phyloP scores from a whole-genome alignment of 2,329 filamentous ascomycete genomes.

The Didymella glomerata region DNA sequence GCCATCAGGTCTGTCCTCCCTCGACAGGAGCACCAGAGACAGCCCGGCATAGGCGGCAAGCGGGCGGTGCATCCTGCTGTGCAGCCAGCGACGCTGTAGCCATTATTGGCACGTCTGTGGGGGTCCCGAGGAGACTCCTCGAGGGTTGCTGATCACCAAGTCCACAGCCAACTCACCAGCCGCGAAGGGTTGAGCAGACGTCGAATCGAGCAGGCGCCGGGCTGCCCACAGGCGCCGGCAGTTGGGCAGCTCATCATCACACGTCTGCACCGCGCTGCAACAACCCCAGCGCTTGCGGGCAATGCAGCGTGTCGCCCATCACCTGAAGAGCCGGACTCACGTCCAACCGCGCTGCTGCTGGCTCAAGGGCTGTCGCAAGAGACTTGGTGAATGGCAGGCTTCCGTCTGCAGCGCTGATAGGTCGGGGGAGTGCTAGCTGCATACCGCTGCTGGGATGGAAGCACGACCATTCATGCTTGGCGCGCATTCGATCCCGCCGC shows the following conservation, averaged over 20 bases:
- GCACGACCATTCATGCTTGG: slow-evolving; percentile 21
- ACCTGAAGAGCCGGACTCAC: slow-evolving; percentile 1
- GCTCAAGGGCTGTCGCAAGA: slow-evolving; percentile 9
- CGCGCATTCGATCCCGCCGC: slow-evolving; percentile 21
- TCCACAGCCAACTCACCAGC: background rate
- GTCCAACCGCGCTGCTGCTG: slow-evolving; percentile 13
- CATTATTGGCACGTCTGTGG: slow-evolving; percentile 2
- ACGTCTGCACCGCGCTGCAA: background rate
- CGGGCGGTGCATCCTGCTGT: slow-evolving; percentile 3
- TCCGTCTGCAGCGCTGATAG: slow-evolving; percentile 2
- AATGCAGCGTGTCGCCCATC: slow-evolving; percentile 18
- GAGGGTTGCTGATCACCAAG: background rate
- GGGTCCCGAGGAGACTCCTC: background rate
- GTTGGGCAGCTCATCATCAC: background rate
- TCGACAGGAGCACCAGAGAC: slow-evolving; percentile 5
- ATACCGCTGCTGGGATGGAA: slow-evolving; percentile 20
- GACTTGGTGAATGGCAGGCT: slow-evolving; percentile 10
- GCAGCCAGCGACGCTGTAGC: slow-evolving; percentile 13
- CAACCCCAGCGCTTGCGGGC: slow-evolving; percentile 14
- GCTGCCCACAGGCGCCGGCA: no score
- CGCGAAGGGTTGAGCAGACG: slow-evolving; percentile 3
- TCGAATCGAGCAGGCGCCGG: slow-evolving; percentile 16
- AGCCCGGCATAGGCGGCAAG: slow-evolving; percentile 10
- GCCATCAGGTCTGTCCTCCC: slow-evolving; percentile 14
- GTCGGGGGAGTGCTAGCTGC: slow-evolving; percentile 15